These are phyloP conservation scores for Solanum appendiculatum DNA, from an alignment of 257 asterid species.

Conservation along the genomic window DNA sequence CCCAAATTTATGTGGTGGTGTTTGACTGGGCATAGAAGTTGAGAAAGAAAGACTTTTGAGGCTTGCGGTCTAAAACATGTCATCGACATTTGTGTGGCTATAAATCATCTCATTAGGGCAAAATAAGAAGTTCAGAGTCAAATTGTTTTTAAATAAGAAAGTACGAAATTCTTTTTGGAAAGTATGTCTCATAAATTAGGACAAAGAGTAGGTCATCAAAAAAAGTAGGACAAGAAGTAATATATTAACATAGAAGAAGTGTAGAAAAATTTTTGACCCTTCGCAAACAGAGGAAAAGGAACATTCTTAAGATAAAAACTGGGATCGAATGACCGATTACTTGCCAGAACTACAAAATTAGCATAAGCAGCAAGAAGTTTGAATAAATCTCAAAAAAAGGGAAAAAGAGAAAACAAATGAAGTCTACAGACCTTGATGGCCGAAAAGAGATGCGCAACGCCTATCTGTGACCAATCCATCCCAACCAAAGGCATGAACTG, in stretches of 20 bases:
- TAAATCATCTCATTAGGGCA: neutral
- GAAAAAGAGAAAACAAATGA: neutral
- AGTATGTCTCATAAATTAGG: neutral
- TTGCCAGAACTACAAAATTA: neutral
- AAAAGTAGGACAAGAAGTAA: neutral
- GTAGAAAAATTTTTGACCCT: neutral
- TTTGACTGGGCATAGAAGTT: neutral
- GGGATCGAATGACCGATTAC: neutral
- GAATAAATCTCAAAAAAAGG: neutral
- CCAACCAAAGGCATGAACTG: slow-evolving; percentile 99
- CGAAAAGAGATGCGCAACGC: slow-evolving; percentile 92
- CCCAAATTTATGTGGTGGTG: neutral
- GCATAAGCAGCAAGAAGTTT: neutral
- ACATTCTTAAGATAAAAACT: neutral
- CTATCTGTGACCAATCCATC: slow-evolving; percentile 94
- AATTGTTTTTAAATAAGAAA: neutral
- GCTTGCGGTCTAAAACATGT: neutral
- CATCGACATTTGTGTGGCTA: neutral
- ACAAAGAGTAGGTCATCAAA: too few relatives aligned
- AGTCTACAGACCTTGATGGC: slow-evolving; percentile 70
- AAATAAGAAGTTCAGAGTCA: neutral
- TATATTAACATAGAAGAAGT: neutral
- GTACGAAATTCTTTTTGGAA: neutral
- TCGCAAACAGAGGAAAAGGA: neutral
- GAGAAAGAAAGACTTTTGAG: neutral